Evolutionary conservation across 2,329 filamentous ascomycete genomes (phyloP), one percentile per base, ranked within the genome.

Genomic region (Fusarium anguioides): DNA sequence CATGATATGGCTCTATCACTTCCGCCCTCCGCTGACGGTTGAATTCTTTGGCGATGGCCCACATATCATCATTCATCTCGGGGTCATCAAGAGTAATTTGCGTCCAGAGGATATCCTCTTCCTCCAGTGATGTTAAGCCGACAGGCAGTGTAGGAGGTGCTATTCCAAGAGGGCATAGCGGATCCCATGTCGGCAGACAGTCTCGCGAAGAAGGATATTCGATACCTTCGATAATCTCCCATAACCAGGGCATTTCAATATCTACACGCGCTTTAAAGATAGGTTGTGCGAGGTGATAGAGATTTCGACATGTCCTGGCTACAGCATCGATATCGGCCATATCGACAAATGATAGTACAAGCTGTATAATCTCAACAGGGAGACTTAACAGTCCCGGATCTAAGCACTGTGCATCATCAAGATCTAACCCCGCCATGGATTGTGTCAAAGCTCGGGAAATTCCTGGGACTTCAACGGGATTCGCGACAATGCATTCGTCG

Each of bases 401-500:
- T 2, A 8, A 9, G 2, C 33, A 17, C 8, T 60, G 10, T 0
- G 1, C 4, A 4, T 14, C 4, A 2, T 0, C 3, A 0, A 23
- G 5, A 1, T 4, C 2, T 9, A 11, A 4, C 3, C 11, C 4
- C 2, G 18, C 3, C 2, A 18, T 4, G 8, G 37, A 60, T 3
- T 6, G 6, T 15, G 20, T 26, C 1, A 60, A 15, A 1, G n/a
- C 24, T 12, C 9, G 10, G 2, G 6, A n/a, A 0, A 60, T n/a
- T 0, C 15, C 26, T 1, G 54, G 26, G 5, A 60, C 5, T 21
- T 60, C 54, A 0, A 52, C 37, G 2, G 57, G 57, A 2, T 60
- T 60, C 2, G 57, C 44, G 2, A 10, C 37, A 27, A 60, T 12
- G 54, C 57, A 60, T 11, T 60, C 57, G 8, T 37, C 21, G 2